Conservation (phyloP, 441 rosid species). For the Viola pubescens region DNA sequence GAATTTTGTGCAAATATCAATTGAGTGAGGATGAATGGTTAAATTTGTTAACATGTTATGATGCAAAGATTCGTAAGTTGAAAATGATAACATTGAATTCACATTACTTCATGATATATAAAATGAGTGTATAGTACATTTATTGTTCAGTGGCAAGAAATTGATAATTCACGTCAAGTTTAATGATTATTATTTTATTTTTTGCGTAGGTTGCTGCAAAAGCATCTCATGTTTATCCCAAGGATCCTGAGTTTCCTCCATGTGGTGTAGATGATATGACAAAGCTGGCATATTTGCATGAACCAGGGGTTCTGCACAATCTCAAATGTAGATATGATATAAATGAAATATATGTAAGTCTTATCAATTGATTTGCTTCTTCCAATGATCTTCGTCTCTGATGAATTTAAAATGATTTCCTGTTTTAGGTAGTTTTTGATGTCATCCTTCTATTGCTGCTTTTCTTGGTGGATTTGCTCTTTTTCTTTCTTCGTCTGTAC, state of each 20-base stretch:
- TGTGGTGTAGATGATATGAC: slow-evolving; percentile 95
- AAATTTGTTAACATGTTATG: not conserved
- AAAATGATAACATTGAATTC: not conserved
- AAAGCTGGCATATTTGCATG: slow-evolving; percentile 87
- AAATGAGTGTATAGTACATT: slow-evolving; percentile 81
- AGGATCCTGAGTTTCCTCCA: slow-evolving; percentile 84
- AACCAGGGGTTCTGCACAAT: slow-evolving; percentile 86
- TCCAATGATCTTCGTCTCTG: not conserved
- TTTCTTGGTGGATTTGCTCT: not conserved
- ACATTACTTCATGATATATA: slow-evolving; percentile 16
- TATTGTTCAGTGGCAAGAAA: slow-evolving; percentile 13
- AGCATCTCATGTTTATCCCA: slow-evolving; percentile 47
- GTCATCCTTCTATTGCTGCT: not conserved
- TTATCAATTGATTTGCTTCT: slow-evolving; percentile 11
- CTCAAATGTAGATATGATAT: slow-evolving; percentile 52
- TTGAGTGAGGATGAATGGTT: not conserved
- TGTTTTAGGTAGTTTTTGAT: not conserved
- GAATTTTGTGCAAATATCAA: not conserved
- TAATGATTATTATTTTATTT: slow-evolving; percentile 4
- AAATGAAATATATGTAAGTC: slow-evolving; percentile 89
- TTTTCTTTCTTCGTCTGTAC: slow-evolving; percentile 1
- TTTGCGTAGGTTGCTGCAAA: slow-evolving; percentile 53
- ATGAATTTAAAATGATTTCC: not conserved
- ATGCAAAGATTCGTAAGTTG: not conserved
- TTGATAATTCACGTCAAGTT: slow-evolving; percentile 5